These are phyloP conservation scores for Orbilia oligospora DNA, from an alignment of 2,329 filamentous ascomycete species.

Conservation along the genomic window DNA sequence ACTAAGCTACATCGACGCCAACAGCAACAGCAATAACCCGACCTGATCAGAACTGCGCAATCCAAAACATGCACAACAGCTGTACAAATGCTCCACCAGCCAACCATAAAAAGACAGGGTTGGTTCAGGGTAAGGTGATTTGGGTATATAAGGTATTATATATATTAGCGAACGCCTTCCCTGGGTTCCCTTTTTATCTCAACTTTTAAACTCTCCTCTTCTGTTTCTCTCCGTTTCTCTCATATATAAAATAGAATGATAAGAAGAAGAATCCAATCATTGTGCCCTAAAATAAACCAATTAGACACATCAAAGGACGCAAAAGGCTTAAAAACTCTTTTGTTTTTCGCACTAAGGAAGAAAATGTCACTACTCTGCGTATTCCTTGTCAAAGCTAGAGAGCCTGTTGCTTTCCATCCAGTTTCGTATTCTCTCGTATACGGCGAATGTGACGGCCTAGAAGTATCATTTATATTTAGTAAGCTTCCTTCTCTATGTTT, in stretches of 20 bases:
- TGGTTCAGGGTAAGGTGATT: not conserved
- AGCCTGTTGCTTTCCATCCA: slow-evolving; percentile 68
- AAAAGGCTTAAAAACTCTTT: slow-evolving; percentile 19
- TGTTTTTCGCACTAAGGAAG: slow-evolving; percentile 15
- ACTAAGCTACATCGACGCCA: slow-evolving; percentile 19
- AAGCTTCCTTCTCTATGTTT: not conserved
- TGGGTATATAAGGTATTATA: slow-evolving; percentile 27
- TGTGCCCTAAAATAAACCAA: slow-evolving; percentile 37
- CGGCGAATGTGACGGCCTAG: slow-evolving; percentile 74
- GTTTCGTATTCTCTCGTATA: slow-evolving; percentile 68
- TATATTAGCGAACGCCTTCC: slow-evolving; percentile 21
- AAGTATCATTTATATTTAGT: slow-evolving; percentile 17
- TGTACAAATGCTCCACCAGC: slow-evolving; percentile 10
- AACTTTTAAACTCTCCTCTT: not conserved
- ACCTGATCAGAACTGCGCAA: slow-evolving; percentile 22
- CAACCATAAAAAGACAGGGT: not conserved
- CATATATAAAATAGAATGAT: not conserved
- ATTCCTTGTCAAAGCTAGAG: slow-evolving; percentile 70
- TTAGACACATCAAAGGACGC: slow-evolving; percentile 37
- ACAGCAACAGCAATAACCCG: slow-evolving; percentile 22
- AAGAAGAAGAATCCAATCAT: slow-evolving; percentile 18
- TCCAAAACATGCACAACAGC: slow-evolving; percentile 6
- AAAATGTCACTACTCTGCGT: slow-evolving; percentile 62
- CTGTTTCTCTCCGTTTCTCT: not conserved
- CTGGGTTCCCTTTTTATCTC: not conserved